Base-by-base conservation (phyloP, 2,329 filamentous ascomycete genomes). In the Fonsecaea nubica region DNA sequence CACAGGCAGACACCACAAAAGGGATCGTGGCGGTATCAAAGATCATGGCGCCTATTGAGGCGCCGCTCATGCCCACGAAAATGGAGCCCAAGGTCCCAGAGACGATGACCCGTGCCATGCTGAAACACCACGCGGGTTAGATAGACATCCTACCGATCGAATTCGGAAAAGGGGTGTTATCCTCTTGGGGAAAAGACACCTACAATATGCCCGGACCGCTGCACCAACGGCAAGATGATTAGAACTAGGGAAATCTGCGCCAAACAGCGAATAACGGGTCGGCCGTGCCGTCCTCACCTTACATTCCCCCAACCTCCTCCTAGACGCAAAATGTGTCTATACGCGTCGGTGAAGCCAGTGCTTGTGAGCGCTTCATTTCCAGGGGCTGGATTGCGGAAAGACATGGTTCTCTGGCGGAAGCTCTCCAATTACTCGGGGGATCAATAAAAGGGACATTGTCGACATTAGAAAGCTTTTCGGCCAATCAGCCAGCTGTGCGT, bases 121-220 rank as follows among this genome's bases (percentile, higher is more conserved):
- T 72, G 58, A 12, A 18, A 21, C 48, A 25, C 13, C 52, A 36
- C 13, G 10, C 21, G 9, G 12, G 35, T 57, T 7, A 57, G 55
- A 42, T n/a, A 42, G 10, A 40, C 15, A 13, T 13, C 10, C 9
- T n/a, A 25, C 25, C 25, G 38, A 4, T 15, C 38, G 10, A 40
- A 35, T 40, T n/a, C 36, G 32, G 7, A 3, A 36, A 13, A 50
- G 45, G 45, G 45, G 18, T 18, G 9, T 40, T 12, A 35, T 21
- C 18, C 45, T 50, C 8, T 50, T 5, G 4, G 45, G 35, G 38
- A 13, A 13, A 48, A 21, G 18, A 42, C 33, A 59, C 69, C 62
- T 63, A 71, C 69, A 71, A 69, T 12, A 71, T 53, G 6, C 69
- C 67, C 9, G 69, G 69, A 25, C 69, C 69, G 32, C 69, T 71